Evolutionary conservation across 768 basidiomycete species (phyloP).

Genomic region (Psilocybe tampanensis): DNA sequence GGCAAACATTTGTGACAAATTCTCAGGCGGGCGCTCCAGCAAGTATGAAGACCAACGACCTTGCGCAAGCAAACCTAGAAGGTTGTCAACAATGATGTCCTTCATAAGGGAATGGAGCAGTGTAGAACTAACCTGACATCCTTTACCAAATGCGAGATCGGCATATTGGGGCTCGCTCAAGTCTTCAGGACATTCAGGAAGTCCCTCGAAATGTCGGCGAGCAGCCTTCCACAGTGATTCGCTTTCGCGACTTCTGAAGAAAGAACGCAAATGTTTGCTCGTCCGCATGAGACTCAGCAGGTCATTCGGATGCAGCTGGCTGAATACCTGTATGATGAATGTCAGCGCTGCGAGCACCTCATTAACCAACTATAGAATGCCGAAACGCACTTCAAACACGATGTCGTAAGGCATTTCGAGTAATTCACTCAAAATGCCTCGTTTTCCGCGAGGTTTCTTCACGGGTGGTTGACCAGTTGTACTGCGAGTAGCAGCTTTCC

Average conservation of each 20-base stretch:
- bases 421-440: no score
- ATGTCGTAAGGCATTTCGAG: no score
- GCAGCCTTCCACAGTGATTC: constrained; percentile 24
- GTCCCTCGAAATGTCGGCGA: constrained; percentile 12
- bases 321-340: no score
- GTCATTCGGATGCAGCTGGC: constrained; percentile 18
- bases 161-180: constrained; percentile 29
- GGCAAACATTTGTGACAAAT: not conserved
- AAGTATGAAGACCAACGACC: constrained; percentile 1
- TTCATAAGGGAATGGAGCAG: not conserved
- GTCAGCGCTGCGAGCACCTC: not conserved
- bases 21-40: not conserved
- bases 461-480: no score
- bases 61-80: not conserved
- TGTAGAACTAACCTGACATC: constrained; percentile 18
- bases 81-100: not conserved
- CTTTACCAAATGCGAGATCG: constrained; percentile 19
- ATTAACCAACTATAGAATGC: no score
- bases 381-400: no score
- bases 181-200: constrained; percentile 26
- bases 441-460: no score
- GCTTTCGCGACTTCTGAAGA: constrained; percentile 21
- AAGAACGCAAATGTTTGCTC: constrained; percentile 16
- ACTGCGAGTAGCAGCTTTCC: no score
- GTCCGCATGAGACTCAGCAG: constrained; percentile 23